Base-by-base conservation (phyloP, 306 rosid species). In the Cucurbita pepo region DNA sequence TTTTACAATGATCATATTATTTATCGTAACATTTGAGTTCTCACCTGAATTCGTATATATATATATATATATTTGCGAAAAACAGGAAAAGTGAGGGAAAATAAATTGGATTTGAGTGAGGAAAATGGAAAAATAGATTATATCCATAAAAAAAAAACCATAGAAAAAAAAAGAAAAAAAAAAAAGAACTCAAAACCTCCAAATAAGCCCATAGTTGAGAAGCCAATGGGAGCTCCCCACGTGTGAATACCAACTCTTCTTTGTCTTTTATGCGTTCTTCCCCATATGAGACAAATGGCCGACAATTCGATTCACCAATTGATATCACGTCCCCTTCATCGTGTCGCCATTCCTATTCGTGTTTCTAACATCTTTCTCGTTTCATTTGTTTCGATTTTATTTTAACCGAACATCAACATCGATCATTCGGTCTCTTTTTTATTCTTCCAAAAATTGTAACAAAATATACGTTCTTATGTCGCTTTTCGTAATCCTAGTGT, bases 281-380 rank as follows among this genome's bases (percentile, higher is more conserved):
- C 34, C 34, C 34, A 30, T 30, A 30, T 0, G 1, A 25, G 78
- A 78, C 86, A 75, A 78, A 71, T 82, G 86, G 85, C 81, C 88
- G 80, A 81, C 90, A 83, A 41, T 13, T 58, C 47, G 65, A 79
- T 83, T 71, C 57, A 34, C 54, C 59, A 41, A 14, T 67, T 47
- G 69, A 79, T 70, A 18, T 70, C 34, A 30, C 3, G 34, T 30
- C 34, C 34, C 34, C 34, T 1, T 30, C 34, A 30, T 30, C 34
- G 34, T 30, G 62, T 56, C 16, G 3, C 38, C 7, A 0, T 22
- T 4, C 21, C 16, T 0, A 54, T 22, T 10, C 4, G 8, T 56
- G 62, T 56, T 22, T 56, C 8, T 4, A 5, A 4, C 7, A 54
- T 54, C 58, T 18, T 25, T n/a, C 12, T 54, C 10, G 12, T 54